Evolutionary conservation across 2,329 filamentous ascomycete species (phyloP).

Genomic region (Xylariaceae sp.): DNA sequence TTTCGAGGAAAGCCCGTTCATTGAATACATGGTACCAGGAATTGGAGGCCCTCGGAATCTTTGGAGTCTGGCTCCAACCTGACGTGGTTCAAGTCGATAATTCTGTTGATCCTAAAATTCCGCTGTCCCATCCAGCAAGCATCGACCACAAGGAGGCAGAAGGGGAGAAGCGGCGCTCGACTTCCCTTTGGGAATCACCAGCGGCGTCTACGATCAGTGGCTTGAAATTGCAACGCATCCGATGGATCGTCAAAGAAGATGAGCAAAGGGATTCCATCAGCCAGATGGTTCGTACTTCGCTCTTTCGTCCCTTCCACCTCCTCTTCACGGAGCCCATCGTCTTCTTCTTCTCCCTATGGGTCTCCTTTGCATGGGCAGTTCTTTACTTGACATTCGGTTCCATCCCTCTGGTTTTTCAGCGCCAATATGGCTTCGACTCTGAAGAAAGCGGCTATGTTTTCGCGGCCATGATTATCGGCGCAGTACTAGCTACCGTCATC

Average conservation of each 20-base stretch:
- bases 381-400: slow-evolving; percentile 82
- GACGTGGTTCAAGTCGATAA: slow-evolving; percentile 1
- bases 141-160: background rate
- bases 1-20: slow-evolving; percentile 67
- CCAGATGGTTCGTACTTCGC: slow-evolving; percentile 68
- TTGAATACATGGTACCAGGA: slow-evolving; percentile 77
- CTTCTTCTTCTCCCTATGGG: slow-evolving; percentile 86
- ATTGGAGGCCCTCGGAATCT: slow-evolving; percentile 61
- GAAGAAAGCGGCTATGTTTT: slow-evolving; percentile 71
- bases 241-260: slow-evolving; percentile 77
- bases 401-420: slow-evolving; percentile 71
- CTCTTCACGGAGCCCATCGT: slow-evolving; percentile 74
- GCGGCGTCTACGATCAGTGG: background rate
- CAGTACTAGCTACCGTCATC: slow-evolving; percentile 60
- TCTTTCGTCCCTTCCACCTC: slow-evolving; percentile 74
- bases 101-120: background rate
- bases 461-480: slow-evolving; percentile 63
- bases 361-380: slow-evolving; percentile 83
- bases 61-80: slow-evolving; percentile 38
- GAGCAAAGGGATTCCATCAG: slow-evolving; percentile 66
- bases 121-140: background rate
- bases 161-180: background rate
- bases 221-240: slow-evolving; percentile 48
- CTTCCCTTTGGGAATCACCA: background rate
- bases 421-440: slow-evolving; percentile 62